Conservation (phyloP, 768 basidiomycete genomes). For the Phaeotremella skinneri region DNA sequence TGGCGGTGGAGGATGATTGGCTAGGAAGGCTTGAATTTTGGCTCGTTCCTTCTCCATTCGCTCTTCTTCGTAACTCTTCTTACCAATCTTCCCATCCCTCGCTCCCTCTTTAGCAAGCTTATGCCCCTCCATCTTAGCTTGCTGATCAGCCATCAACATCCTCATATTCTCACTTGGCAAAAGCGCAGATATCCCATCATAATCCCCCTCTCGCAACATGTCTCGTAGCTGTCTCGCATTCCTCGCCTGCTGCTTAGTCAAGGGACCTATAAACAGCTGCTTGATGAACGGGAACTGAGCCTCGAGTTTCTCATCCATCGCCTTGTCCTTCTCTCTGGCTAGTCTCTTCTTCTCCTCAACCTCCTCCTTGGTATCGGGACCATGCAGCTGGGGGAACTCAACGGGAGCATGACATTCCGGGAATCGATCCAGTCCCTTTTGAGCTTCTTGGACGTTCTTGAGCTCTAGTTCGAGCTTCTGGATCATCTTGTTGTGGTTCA, state of each 20-base stretch:
- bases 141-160: constrained; percentile 6
- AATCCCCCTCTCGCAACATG: constrained; percentile 29
- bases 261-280: constrained; percentile 41
- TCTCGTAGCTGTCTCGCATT: constrained; percentile 30
- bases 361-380: constrained; percentile 34
- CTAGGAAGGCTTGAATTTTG: constrained; percentile 19
- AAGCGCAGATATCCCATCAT: constrained; percentile 28
- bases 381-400: constrained; percentile 30
- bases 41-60: constrained; percentile 36
- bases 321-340: constrained; percentile 17
- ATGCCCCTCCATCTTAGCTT: constrained; percentile 7
- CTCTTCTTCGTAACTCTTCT: constrained; percentile 25
- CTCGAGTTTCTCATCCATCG: constrained; percentile 27
- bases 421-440: constrained; percentile 34
- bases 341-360: constrained; percentile 20
- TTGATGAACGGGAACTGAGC: constrained; percentile 36
- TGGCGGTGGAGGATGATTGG: constrained; percentile 3
- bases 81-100: neutral
- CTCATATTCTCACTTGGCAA: constrained; percentile 31
- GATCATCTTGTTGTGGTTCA: constrained; percentile 31
- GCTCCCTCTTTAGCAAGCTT: neutral
- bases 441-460: constrained; percentile 28
- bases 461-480: constrained; percentile 38
- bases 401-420: constrained; percentile 28
- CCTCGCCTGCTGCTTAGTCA: constrained; percentile 36